Evolutionary conservation across 2,329 filamentous ascomycete genomes (phyloP).

Genomic region (Colletotrichum nymphaeae): DNA sequence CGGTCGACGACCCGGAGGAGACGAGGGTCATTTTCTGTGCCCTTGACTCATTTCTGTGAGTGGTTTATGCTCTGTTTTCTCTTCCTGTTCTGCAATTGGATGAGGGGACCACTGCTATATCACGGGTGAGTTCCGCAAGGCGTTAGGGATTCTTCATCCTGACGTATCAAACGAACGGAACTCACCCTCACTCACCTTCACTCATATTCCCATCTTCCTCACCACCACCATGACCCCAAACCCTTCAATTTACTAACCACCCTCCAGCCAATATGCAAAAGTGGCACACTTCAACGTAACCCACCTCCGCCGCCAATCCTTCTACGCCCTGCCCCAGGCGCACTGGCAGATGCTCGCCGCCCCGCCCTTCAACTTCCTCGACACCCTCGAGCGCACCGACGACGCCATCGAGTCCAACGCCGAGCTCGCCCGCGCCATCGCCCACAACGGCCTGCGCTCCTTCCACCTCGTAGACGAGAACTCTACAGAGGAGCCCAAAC

Average conservation of each 20-base stretch:
- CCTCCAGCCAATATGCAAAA: constrained; percentile 81
- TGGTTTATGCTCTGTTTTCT: constrained; percentile 38
- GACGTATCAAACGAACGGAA: background rate
- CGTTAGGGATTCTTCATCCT: background rate
- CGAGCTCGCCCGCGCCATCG: constrained; percentile 82
- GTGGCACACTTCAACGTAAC: constrained; percentile 91
- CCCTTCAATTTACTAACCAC: background rate
- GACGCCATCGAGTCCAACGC: constrained; percentile 91
- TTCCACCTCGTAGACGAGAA: constrained; percentile 65
- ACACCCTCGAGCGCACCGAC: constrained; percentile 83
- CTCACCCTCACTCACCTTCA: constrained; percentile 25
- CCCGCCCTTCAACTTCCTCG: constrained; percentile 85
- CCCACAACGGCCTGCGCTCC: constrained; percentile 73
- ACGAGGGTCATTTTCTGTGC: constrained; percentile 81
- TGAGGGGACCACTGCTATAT: background rate
- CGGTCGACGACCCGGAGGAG: constrained; percentile 82
- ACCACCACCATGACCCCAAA: background rate
- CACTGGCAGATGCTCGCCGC: constrained; percentile 87
- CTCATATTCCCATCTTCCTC: constrained; percentile 31
- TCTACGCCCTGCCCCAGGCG: constrained; percentile 86
- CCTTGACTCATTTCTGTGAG: constrained; percentile 90
- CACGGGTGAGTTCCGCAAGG: background rate
- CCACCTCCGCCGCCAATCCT: constrained; percentile 88
- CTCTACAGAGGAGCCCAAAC: constrained; percentile 52
- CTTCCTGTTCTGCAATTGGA: background rate